These are phyloP conservation scores for Hibiscus mutabilis DNA, from an alignment of 345 rosid genomes.

Conservation along the genomic window DNA sequence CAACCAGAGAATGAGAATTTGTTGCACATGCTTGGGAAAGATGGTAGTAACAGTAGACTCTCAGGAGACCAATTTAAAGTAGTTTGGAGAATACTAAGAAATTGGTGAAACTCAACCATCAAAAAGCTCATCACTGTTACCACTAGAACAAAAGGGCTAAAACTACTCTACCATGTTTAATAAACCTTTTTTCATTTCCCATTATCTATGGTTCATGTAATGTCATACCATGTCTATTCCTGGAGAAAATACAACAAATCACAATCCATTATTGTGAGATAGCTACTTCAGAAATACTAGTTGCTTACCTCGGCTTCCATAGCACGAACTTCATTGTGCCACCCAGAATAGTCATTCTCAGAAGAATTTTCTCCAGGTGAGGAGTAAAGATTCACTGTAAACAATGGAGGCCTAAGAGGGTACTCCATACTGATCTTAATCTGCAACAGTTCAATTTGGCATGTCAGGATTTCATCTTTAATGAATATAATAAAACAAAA, in stretches of 20 bases:
- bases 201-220: not conserved
- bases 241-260: not conserved
- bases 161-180: not conserved
- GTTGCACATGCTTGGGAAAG: not conserved
- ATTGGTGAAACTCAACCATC: not conserved
- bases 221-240: not conserved
- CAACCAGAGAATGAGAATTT: constrained; percentile 9
- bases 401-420: constrained; percentile 81
- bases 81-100: not conserved
- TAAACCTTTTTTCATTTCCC: not conserved
- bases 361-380: constrained; percentile 26
- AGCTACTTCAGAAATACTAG: not conserved
- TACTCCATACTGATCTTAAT: constrained; percentile 70
- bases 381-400: constrained; percentile 41
- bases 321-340: constrained; percentile 70
- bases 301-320: constrained; percentile 85
- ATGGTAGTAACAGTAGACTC: not conserved
- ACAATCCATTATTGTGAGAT: not conserved
- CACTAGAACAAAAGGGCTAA: not conserved
- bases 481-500: constrained; percentile 5
- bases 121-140: not conserved
- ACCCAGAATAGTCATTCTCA: constrained; percentile 30
- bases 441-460: constrained; percentile 35
- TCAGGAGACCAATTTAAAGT: not conserved
- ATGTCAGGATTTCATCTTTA: constrained; percentile 3